A percentile compares a stretch with the other conserved stretches of the same genome.
Evolutionary conservation across 108 stramenopile species (phyloP).

Genomic region (Mayamaea pseudoterrestris): DNA sequence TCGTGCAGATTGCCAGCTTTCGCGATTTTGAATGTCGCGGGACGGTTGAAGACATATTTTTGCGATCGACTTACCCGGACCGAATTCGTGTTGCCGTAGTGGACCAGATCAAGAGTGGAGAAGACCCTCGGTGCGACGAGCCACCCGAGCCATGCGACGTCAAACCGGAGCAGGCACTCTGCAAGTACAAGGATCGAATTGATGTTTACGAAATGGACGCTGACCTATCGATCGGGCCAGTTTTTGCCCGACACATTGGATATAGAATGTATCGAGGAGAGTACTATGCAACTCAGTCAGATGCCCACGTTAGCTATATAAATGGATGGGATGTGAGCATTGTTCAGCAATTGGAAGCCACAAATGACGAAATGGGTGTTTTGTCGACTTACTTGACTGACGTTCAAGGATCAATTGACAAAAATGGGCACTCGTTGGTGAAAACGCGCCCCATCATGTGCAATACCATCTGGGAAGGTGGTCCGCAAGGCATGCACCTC

Average conservation of each 20-base stretch:
- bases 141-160: slow-evolving; percentile 56
- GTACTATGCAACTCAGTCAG: slow-evolving; percentile 91
- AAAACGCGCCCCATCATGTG: slow-evolving; percentile 83
- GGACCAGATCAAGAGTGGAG: slow-evolving; percentile 72
- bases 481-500: slow-evolving; percentile 62
- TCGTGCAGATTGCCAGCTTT: slow-evolving; percentile 70
- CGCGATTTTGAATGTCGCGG: slow-evolving; percentile 67
- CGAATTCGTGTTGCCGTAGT: slow-evolving; percentile 47
- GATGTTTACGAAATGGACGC: slow-evolving; percentile 80
- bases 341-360: slow-evolving; percentile 61
- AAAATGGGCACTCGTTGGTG: slow-evolving; percentile 49
- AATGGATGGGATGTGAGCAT: slow-evolving; percentile 84
- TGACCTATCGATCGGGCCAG: slow-evolving; percentile 72
- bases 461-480: slow-evolving; percentile 79
- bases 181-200: slow-evolving; percentile 53
- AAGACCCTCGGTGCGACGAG: slow-evolving; percentile 62
- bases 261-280: slow-evolving; percentile 84
- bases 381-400: slow-evolving; percentile 82
- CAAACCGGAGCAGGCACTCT: slow-evolving; percentile 59
- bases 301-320: slow-evolving; percentile 91
- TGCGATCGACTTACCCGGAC: slow-evolving; percentile 28
- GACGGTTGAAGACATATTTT: slow-evolving; percentile 58
- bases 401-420: slow-evolving; percentile 58
- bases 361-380: slow-evolving; percentile 87
- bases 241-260: slow-evolving; percentile 83